Evolutionary conservation across 495 filamentous ascomycete species (phyloP), one percentile per base, ranked within the genome.

Genomic region (Daldinia childiae): DNA sequence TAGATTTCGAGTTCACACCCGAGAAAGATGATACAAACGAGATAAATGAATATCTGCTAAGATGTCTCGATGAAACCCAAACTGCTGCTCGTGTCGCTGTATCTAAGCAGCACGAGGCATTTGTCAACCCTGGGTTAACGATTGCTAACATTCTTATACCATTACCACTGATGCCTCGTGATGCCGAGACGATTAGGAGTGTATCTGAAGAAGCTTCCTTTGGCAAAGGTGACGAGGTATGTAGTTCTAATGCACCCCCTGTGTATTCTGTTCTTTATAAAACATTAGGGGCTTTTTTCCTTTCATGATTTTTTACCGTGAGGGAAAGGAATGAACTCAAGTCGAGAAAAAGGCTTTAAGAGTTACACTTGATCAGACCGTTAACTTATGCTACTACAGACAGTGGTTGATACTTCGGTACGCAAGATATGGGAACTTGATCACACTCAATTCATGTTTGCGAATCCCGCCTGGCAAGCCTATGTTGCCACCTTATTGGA

Each of bases 341-440:
- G 5, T 36, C 32, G 11, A 36, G 14, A 36, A 36, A 36, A 36
- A 36, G 0, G 3, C 12, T 12, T 36, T 1, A 14, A 4, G 11
- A 41, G 2, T 41, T 41, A 24, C 48, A 24, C 17, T 26, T 15
- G 17, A 41, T 29, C 11, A 26, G 12, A 5, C 19, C 2, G 17
- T 34, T 69, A 32, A 64, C 36, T 36, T 14, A 21, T 17, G 39
- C 30, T 59, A 0, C 19, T 41, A 11, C 57, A 83, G 64, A 87
- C 82, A 0, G 52, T 86, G 9, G 79, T 87, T 8, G 82, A 87
- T 62, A 72, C 67, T 1, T 63, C 74, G 9, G 80, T 87, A 4
- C 73, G 84, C 8, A 83, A 82, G 52, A 87, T 79, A 1, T 86
- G 82, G 82, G 85, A 88, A 68, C 72, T 88, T 9, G 74, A 83